A percentile compares a stretch with the other conserved stretches of the same genome.
Evolutionary conservation across 2,329 filamentous ascomycete genomes (phyloP).

Genomic region (Neofusicoccum parvum): DNA sequence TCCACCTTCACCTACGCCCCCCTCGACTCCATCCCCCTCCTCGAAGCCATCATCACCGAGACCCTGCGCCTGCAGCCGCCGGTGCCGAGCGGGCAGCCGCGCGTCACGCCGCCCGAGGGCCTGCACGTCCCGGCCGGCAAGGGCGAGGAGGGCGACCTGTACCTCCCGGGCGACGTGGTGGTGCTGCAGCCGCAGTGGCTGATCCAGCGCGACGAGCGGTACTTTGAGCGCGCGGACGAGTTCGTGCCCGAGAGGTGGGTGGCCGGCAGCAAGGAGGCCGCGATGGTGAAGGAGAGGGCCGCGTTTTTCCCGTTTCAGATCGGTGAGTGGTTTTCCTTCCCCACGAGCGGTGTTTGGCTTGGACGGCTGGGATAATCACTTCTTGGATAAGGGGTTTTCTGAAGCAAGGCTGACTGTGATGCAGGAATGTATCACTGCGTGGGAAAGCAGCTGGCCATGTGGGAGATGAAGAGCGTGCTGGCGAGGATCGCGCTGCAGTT

Average conservation of each 20-base stretch:
- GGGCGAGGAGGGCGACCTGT: slow-evolving; percentile 29
- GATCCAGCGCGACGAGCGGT: slow-evolving; percentile 31
- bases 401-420: neutral
- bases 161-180: slow-evolving; percentile 34
- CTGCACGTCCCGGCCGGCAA: slow-evolving; percentile 36
- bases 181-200: slow-evolving; percentile 36
- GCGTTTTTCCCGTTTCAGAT: slow-evolving; percentile 17
- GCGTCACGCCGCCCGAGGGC: slow-evolving; percentile 41
- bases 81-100: slow-evolving; percentile 41
- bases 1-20: slow-evolving; percentile 23
- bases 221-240: slow-evolving; percentile 23
- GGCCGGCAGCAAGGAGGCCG: slow-evolving; percentile 33
- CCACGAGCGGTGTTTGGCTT: no score
- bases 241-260: slow-evolving; percentile 38
- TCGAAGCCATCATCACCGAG: slow-evolving; percentile 45
- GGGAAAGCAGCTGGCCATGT: slow-evolving; percentile 69
- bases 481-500: slow-evolving; percentile 64
- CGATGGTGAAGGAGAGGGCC: slow-evolving; percentile 29
- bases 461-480: slow-evolving; percentile 66
- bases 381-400: no score
- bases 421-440: slow-evolving; percentile 72
- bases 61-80: slow-evolving; percentile 45
- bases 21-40: slow-evolving; percentile 31
- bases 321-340: neutral
- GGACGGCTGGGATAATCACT: no score